Evolutionary conservation across 495 filamentous ascomycete genomes (phyloP).

Genomic region (Neurospora africana): DNA sequence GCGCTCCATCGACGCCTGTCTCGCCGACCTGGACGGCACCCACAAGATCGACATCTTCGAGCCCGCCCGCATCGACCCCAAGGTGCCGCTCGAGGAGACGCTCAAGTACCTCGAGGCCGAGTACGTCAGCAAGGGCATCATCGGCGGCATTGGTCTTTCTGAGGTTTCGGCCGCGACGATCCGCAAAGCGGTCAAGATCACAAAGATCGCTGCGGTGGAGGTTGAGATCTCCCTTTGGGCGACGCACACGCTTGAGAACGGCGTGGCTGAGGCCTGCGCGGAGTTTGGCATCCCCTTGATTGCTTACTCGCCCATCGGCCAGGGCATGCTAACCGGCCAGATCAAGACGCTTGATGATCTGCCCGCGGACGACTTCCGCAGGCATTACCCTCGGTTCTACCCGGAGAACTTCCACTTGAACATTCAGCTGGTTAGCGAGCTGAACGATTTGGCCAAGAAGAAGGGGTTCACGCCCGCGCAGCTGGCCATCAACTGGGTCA

Average conservation of each 20-base stretch:
- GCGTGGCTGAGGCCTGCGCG: conserved; percentile 53
- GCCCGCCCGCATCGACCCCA: conserved; percentile 56
- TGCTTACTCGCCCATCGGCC: conserved; percentile 44
- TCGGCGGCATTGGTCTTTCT: conserved; percentile 62
- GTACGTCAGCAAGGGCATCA: conserved; percentile 62
- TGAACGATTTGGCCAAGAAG: conserved; percentile 52
- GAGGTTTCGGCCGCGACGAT: conserved; percentile 67
- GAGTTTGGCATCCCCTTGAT: conserved; percentile 63
- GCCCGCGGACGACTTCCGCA: conserved; percentile 45
- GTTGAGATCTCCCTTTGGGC: conserved; percentile 65
- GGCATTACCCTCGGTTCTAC: conserved; percentile 50
- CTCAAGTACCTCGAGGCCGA: conserved; percentile 42
- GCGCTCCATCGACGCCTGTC: conserved; percentile 53
- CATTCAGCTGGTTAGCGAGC: conserved; percentile 53
- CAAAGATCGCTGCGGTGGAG: conserved; percentile 65
- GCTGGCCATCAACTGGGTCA: conserved; percentile 65
- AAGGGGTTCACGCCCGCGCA: conserved; percentile 66
- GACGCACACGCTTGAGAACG: conserved; percentile 57
- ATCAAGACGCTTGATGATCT: conserved; percentile 56
- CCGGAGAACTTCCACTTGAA: conserved; percentile 62
- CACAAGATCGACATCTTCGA: conserved; percentile 79
- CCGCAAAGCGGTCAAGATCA: conserved; percentile 53
- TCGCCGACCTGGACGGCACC: conserved; percentile 52
- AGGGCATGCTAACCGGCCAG: conserved; percentile 50
- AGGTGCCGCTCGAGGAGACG: conserved; percentile 30